These are phyloP conservation scores for Phytopythium montanum DNA, from an alignment of 352 stramenopile genomes.

Conservation along the genomic window DNA sequence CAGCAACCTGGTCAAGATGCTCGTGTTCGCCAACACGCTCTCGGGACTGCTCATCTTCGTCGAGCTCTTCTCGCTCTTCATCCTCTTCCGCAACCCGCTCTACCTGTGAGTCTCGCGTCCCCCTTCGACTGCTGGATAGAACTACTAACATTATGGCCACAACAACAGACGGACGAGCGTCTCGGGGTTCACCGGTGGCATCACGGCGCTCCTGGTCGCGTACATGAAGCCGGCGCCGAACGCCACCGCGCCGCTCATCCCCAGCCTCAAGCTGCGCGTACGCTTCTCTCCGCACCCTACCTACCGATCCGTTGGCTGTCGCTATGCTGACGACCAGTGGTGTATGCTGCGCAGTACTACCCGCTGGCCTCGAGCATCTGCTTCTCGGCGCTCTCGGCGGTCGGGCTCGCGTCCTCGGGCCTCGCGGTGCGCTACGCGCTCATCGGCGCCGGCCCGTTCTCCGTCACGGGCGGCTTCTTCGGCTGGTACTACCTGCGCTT, in stretches of 20 bases:
- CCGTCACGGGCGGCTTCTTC: constrained; percentile 70
- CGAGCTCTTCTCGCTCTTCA: constrained; percentile 79
- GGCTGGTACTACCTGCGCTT: constrained; percentile 88
- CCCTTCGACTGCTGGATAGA: neutral
- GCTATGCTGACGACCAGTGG: neutral
- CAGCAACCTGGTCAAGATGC: constrained; percentile 54
- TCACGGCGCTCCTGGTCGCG: constrained; percentile 77
- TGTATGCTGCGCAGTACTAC: constrained; percentile 51
- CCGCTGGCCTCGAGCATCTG: constrained; percentile 44
- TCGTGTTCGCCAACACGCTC: constrained; percentile 73
- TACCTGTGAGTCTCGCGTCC: constrained; percentile 54
- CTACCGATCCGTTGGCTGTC: neutral
- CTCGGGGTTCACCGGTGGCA: constrained; percentile 73
- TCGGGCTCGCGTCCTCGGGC: constrained; percentile 31
- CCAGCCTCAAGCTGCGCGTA: constrained; percentile 63
- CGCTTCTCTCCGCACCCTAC: constrained; percentile 1
- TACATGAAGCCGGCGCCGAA: constrained; percentile 73
- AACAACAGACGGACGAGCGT: constrained; percentile 52
- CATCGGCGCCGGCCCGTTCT: constrained; percentile 69
- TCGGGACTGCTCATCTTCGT: constrained; percentile 73
- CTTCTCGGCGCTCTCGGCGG: constrained; percentile 49
- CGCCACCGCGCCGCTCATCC: constrained; percentile 47
- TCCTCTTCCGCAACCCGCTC: constrained; percentile 70
- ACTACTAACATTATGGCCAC: neutral
- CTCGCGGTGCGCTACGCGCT: constrained; percentile 42